Evolutionary conservation across 2,329 filamentous ascomycete genomes (phyloP), one percentile per base, ranked within the genome.

Genomic region (Aspergillus neoniger): DNA sequence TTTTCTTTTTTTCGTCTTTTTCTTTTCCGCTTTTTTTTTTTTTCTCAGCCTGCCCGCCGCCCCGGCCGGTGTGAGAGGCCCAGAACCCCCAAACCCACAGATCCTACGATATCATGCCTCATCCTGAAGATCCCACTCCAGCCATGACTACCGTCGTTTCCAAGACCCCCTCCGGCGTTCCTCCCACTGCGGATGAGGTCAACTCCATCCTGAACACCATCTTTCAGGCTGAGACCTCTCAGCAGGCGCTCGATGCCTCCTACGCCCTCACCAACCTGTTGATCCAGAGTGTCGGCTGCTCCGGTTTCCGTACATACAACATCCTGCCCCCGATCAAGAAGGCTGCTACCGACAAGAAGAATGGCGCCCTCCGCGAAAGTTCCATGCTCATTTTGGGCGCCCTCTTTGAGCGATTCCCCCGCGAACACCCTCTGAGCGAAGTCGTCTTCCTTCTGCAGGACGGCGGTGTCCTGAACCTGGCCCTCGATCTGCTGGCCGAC

Each of bases 341-440:
- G 83, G 91, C 91, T 39, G 92, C 94, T 4, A 81, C 83, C 69
- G 92, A 98, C 80, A 99, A 98, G 87, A 99, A 99, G 84, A 93
- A 88, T 77, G 90, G 89, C 15, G 84, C 89, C 41, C 87, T 86
- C 69, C 86, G 94, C 70, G 95, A 99, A 80, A 92, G 92, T 72
- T 90, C 93, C 66, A 96, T 98, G 87, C 96, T 97, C 76, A 89
- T 96, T 44, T 85, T 98, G 23, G 95, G 96, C 59, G 94, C 96
- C 57, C 82, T 99, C 50, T 94, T 98, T 71, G 95, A 99, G 82
- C 88, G 90, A 43, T 90, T 98, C 72, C 91, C 92, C 49, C 82
- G 87, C 50, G 85, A 88, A 67, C 89, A 95, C 73, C 89, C 87
- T 56, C 79, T 92, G 65, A 91, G 87, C 76, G 93, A 98, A 79